A percentile compares a stretch with the other conserved stretches of the same genome.
Evolutionary conservation across 192 early-diverging fungal species (phyloP).

Genomic region (Funneliformis geosporum): DNA sequence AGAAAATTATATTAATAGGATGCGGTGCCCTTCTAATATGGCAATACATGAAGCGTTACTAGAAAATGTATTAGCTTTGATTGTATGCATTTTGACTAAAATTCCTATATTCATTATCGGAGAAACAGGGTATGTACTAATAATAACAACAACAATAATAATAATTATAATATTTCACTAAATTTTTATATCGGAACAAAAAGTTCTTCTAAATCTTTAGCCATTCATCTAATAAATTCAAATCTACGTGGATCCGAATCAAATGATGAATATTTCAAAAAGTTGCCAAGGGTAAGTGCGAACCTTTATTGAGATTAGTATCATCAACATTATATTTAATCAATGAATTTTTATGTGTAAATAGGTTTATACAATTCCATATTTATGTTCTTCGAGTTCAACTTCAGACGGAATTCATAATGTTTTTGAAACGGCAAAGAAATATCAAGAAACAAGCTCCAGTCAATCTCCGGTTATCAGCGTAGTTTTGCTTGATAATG

Average conservation of each 20-base stretch:
- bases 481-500: slow-evolving; percentile 33
- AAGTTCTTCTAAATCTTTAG: slow-evolving; percentile 27
- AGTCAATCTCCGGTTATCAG: slow-evolving; percentile 8
- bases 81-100: slow-evolving; percentile 28
- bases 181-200: background rate
- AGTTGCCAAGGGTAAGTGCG: slow-evolving; percentile 2
- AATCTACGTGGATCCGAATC: slow-evolving; percentile 33
- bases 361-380: slow-evolving; percentile 29
- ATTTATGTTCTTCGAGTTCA: slow-evolving; percentile 25
- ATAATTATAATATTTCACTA: background rate
- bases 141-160: too few relatives aligned
- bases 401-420: slow-evolving; percentile 24
- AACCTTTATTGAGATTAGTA: background rate
- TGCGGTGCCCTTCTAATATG: background rate
- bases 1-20: slow-evolving; percentile 19
- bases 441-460: slow-evolving; percentile 22
- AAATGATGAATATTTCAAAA: slow-evolving; percentile 23
- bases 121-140: slow-evolving; percentile 13
- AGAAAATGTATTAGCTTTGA: slow-evolving; percentile 29
- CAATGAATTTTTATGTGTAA: background rate
- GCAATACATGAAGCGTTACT: slow-evolving; percentile 16
- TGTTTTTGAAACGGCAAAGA: slow-evolving; percentile 30
- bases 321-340: background rate
- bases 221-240: slow-evolving; percentile 14
- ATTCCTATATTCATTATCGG: slow-evolving; percentile 33